These are phyloP conservation scores for Hypoxylon sp. DNA, from an alignment of 2,329 filamentous ascomycete genomes.

Conservation along the genomic window DNA sequence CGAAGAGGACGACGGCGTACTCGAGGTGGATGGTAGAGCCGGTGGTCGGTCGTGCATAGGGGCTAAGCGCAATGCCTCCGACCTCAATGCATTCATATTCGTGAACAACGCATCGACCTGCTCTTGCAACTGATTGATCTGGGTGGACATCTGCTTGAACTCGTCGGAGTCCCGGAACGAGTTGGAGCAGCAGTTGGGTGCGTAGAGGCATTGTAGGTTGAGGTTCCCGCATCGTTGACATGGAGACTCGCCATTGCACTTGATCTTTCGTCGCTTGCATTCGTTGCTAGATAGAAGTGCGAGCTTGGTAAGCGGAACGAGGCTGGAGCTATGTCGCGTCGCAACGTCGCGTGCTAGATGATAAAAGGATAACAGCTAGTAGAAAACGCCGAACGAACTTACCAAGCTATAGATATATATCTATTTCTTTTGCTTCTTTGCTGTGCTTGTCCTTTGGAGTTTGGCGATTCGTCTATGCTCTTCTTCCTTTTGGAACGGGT, in stretches of 20 bases:
- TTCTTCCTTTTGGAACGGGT: conserved; percentile 42
- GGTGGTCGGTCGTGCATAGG: conserved; percentile 54
- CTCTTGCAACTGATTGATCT: conserved; percentile 79
- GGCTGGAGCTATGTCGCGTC: conserved; percentile 7
- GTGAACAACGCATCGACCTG: conserved; percentile 82
- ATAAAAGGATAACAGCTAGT: background rate
- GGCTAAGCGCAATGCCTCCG: conserved; percentile 57
- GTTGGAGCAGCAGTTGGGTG: conserved; percentile 73
- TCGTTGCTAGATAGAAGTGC: conserved; percentile 64
- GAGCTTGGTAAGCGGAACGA: conserved; percentile 2
- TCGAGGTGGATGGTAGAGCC: conserved; percentile 49
- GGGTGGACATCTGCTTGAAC: conserved; percentile 80
- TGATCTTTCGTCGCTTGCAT: conserved; percentile 78
- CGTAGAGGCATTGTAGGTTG: conserved; percentile 71
- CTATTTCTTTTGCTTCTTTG: conserved; percentile 69
- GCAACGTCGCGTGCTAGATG: conserved; percentile 1
- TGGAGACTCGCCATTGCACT: conserved; percentile 75
- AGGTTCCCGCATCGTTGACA: conserved; percentile 75
- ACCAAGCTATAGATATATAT: conserved; percentile 71
- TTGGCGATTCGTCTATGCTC: conserved; percentile 39
- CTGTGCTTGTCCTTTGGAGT: conserved; percentile 36
- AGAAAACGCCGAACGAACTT: conserved; percentile 42
- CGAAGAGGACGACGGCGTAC: conserved; percentile 54
- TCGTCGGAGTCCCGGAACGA: conserved; percentile 94
- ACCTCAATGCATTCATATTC: conserved; percentile 73